These are phyloP conservation scores for Sarocladium kiliense DNA, from an alignment of 2,329 filamentous ascomycete genomes.

Conservation along the genomic window DNA sequence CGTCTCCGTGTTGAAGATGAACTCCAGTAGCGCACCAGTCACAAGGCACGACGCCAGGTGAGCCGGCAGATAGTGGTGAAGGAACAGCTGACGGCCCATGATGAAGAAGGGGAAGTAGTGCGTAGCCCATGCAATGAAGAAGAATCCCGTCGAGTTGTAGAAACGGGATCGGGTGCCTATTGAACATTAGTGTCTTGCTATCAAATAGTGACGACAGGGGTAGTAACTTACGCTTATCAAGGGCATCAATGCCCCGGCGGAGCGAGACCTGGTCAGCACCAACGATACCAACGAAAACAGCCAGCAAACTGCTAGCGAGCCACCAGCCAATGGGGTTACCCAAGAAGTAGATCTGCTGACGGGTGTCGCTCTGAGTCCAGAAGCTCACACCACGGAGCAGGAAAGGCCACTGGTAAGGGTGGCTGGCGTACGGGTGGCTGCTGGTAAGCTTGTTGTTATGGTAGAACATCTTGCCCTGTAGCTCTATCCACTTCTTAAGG, in stretches of 20 bases:
- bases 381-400: constrained; percentile 95
- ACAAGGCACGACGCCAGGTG: constrained; percentile 89
- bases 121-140: constrained; percentile 96
- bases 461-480: constrained; percentile 98
- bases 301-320: constrained; percentile 86
- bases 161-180: constrained; percentile 83
- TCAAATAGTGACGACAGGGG: neutral
- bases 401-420: constrained; percentile 97
- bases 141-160: constrained; percentile 98
- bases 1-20: constrained; percentile 89
- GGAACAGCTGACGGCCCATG: constrained; percentile 96
- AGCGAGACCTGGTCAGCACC: constrained; percentile 90
- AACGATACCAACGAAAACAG: constrained; percentile 88
- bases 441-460: constrained; percentile 98
- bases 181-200: constrained; percentile 7
- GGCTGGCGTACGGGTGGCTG: constrained; percentile 91
- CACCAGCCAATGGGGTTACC: constrained; percentile 98
- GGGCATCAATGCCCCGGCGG: constrained; percentile 84
- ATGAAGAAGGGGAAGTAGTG: constrained; percentile 98
- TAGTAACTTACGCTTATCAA: constrained; percentile 77
- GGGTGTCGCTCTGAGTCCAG: constrained; percentile 95
- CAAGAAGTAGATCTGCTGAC: constrained; percentile 96
- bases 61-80: constrained; percentile 95
- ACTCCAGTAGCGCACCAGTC: constrained; percentile 86
- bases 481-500: constrained; percentile 89